Conservation (phyloP, 257 asterid species). For the Plantago major region DNA sequence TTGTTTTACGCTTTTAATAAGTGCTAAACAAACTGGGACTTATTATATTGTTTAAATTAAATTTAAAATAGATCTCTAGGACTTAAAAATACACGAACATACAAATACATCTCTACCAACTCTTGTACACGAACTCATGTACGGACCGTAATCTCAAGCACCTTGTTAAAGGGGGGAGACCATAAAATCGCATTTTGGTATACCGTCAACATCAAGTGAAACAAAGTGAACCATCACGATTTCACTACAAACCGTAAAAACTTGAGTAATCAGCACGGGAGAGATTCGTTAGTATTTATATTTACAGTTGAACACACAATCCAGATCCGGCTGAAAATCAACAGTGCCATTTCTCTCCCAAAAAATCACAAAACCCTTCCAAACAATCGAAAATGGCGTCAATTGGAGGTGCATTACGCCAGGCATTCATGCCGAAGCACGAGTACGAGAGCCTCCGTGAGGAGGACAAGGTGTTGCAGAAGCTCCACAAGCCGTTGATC, state of each 20-base stretch:
- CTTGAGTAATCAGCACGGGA: slow-evolving; percentile 12
- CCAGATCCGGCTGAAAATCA: too few relatives aligned
- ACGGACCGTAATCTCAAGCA: too few relatives aligned
- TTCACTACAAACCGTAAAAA: slow-evolving; percentile 6
- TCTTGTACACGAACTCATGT: too few relatives aligned
- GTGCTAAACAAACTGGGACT: too few relatives aligned
- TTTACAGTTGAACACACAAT: too few relatives aligned
- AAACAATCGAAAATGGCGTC: slow-evolving; percentile 34
- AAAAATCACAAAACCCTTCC: slow-evolving; percentile 14
- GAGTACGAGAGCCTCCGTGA: slow-evolving; percentile 81
- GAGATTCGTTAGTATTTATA: neutral
- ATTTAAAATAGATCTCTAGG: too few relatives aligned
- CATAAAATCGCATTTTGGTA: neutral
- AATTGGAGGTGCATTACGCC: slow-evolving; percentile 81
- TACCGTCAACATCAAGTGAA: neutral
- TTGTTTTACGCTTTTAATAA: too few relatives aligned
- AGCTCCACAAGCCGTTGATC: slow-evolving; percentile 56
- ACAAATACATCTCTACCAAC: too few relatives aligned
- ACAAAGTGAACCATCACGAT: neutral
- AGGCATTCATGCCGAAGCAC: slow-evolving; percentile 94
- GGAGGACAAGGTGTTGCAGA: slow-evolving; percentile 77
- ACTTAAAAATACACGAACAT: too few relatives aligned
- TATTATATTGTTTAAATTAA: too few relatives aligned
- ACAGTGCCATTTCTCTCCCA: neutral
- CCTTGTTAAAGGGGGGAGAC: too few relatives aligned